A percentile compares a stretch with the other conserved stretches of the same genome.
phyloP scores from a whole-genome alignment of 2,329 filamentous ascomycete species.

The Arthrobotrys sinensis region DNA sequence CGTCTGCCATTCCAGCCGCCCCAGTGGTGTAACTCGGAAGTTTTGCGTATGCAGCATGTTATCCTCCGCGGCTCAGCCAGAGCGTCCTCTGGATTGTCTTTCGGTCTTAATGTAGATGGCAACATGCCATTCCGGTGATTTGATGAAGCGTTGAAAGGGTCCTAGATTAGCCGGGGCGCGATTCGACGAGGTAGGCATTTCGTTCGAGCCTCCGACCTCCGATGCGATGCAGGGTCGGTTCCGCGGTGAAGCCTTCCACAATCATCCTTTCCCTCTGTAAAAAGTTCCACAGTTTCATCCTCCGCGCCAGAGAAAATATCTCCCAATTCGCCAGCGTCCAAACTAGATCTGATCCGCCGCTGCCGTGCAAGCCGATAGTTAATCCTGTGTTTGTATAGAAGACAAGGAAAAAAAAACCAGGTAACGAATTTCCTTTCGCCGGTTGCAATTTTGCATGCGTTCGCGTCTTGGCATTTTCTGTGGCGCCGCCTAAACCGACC shows the following conservation, averaged over 20 bases:
- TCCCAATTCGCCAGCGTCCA: conserved; percentile 16
- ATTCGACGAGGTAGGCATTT: conserved; percentile 34
- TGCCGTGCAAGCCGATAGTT: conserved; percentile 32
- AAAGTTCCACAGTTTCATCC: background rate
- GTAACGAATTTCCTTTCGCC: background rate
- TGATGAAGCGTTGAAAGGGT: conserved; percentile 23
- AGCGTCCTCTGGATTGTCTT: conserved; percentile 2
- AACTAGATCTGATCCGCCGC: conserved; percentile 24
- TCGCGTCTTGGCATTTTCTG: conserved; percentile 24
- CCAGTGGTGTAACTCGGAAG: conserved; percentile 16
- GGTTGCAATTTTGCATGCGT: conserved; percentile 8
- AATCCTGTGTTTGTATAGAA: conserved; percentile 21
- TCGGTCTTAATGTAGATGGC: conserved; percentile 1
- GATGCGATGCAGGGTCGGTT: conserved; percentile 27
- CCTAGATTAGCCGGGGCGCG: conserved; percentile 29
- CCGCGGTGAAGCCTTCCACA: conserved; percentile 38
- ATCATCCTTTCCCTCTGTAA: background rate
- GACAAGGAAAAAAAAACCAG: conserved; percentile 1
- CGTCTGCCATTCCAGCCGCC: background rate
- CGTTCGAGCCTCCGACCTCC: conserved; percentile 53
- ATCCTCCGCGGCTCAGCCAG: conserved; percentile 18
- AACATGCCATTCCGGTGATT: conserved; percentile 19
- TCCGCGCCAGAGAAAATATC: conserved; percentile 15
- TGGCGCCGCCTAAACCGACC: conserved; percentile 2
- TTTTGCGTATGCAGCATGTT: conserved; percentile 1